A percentile compares a stretch with the other conserved stretches of the same genome.
Conservation (phyloP, 306 rosid species). For the Potentilla sterilis region DNA sequence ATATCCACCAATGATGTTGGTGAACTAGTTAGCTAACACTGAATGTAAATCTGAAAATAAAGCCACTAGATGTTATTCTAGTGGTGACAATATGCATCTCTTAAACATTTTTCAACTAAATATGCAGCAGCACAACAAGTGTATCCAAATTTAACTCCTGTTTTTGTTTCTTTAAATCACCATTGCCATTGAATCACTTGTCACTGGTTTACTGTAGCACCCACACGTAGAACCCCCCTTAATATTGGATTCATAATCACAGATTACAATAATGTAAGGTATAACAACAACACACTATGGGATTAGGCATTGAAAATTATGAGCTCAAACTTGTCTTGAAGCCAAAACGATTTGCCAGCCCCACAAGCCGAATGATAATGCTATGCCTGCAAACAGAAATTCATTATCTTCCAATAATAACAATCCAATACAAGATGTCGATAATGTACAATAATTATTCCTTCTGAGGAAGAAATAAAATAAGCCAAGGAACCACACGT, state of each 20-base stretch:
- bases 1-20: no score
- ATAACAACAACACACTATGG: background rate
- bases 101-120: no score
- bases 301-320: background rate
- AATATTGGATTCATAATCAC: background rate
- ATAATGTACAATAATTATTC: background rate
- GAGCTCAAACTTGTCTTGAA: constrained; percentile 4
- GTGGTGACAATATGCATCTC: no score
- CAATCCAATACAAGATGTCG: background rate
- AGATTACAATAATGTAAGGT: background rate
- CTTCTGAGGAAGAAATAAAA: constrained; percentile 6
- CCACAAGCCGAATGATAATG: constrained; percentile 8
- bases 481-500: background rate
- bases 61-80: no score
- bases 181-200: no score
- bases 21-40: no score
- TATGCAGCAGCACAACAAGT: no score
- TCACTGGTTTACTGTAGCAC: background rate
- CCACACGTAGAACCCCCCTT: background rate
- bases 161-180: no score
- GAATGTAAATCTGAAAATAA: no score
- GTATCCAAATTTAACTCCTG: no score
- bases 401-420: background rate
- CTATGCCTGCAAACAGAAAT: background rate
- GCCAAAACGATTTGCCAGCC: background rate